These are phyloP conservation scores for Cladosporium sphaerospermum DNA, from an alignment of 2,329 filamentous ascomycete species.

Conservation along the genomic window DNA sequence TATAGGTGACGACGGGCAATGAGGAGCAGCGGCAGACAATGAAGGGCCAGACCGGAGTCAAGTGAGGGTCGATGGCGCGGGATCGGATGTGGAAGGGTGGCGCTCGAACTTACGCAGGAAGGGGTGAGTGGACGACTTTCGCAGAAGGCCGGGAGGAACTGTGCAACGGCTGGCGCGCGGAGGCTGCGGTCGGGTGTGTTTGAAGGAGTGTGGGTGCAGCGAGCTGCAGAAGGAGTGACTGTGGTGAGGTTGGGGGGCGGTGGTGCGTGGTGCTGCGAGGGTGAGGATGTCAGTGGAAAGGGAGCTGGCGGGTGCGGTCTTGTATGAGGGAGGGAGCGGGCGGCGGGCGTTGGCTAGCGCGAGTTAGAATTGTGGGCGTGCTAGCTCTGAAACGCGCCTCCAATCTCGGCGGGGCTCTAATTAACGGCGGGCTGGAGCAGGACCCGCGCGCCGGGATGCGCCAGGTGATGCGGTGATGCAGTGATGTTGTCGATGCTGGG, in stretches of 20 bases:
- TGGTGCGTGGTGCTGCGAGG: background rate
- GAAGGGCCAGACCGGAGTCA: slow-evolving; percentile 7
- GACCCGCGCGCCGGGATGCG: slow-evolving; percentile 6
- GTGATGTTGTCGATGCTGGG: background rate
- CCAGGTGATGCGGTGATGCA: background rate
- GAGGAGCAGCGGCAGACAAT: background rate
- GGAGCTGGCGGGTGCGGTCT: background rate
- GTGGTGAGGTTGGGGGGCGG: slow-evolving; percentile 1
- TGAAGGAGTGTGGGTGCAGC: slow-evolving; percentile 13
- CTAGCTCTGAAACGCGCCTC: background rate
- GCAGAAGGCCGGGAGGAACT: slow-evolving; percentile 1
- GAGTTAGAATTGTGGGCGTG: no score
- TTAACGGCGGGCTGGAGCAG: slow-evolving; percentile 9
- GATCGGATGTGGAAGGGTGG: slow-evolving; percentile 5
- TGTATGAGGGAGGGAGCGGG: background rate
- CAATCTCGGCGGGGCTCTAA: slow-evolving; percentile 9
- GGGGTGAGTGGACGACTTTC: background rate
- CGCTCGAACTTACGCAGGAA: slow-evolving; percentile 9
- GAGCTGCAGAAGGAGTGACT: slow-evolving; percentile 13
- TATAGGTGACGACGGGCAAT: slow-evolving; percentile 9
- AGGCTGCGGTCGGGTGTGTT: background rate
- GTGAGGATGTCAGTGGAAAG: slow-evolving; percentile 3
- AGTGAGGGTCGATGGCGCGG: slow-evolving; percentile 2
- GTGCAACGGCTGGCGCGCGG: slow-evolving; percentile 9
- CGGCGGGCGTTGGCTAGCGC: slow-evolving; percentile 1